Evolutionary conservation across 257 asterid species (phyloP).

Genomic region (Lantana camara): DNA sequence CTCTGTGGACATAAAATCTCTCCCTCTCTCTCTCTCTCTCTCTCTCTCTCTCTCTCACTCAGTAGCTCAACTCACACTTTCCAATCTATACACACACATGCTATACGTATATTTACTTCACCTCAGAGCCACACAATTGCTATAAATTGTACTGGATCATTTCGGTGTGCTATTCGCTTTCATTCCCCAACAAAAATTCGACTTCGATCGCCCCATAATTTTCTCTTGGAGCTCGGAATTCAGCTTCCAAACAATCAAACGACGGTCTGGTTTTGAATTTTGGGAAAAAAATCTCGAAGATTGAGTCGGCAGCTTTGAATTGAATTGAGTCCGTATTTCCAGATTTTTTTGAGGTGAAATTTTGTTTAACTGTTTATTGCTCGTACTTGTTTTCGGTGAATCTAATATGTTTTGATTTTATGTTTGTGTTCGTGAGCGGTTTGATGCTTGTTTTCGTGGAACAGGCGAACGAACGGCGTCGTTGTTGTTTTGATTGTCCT

Average conservation of each 20-base stretch:
- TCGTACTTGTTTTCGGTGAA: neutral
- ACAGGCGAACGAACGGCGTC: too few relatives aligned
- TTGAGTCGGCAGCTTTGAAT: slow-evolving; percentile 4
- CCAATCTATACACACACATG: slow-evolving; percentile 16
- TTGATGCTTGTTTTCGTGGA: slow-evolving; percentile 7
- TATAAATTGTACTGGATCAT: neutral
- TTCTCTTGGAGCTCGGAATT: neutral
- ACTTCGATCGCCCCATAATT: slow-evolving; percentile 15
- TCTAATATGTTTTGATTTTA: neutral
- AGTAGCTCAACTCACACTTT: neutral
- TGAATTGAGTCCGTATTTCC: slow-evolving; percentile 1
- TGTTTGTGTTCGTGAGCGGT: neutral
- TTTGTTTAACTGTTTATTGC: neutral
- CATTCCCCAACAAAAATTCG: neutral
- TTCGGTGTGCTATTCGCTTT: neutral
- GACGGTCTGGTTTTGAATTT: neutral
- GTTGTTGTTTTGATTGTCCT: neutral
- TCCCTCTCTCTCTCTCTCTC: neutral
- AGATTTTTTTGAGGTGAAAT: neutral
- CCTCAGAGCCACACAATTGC: slow-evolving; percentile 28
- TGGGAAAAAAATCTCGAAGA: slow-evolving; percentile 8
- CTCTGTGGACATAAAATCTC: neutral
- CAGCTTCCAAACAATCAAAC: neutral
- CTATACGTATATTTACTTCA: slow-evolving; percentile 12
- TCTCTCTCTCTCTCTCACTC: neutral